A percentile compares a stretch with the other conserved stretches of the same genome.
Conservation (phyloP, 441 rosid species). For the Pelargonium cotyledonis region DNA sequence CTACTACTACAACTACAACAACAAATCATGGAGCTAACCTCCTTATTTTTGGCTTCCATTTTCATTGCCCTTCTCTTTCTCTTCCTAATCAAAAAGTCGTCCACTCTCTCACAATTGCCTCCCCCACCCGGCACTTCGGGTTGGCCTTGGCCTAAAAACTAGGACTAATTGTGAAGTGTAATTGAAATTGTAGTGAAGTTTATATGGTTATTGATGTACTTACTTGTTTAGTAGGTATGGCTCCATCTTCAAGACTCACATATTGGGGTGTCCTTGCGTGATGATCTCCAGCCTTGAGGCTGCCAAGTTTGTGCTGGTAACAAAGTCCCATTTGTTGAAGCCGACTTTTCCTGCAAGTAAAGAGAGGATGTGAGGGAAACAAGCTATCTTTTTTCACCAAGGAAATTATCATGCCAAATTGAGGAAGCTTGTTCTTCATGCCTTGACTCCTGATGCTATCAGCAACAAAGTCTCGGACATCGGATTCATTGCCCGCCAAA, state of each 20-base stretch:
- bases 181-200: not conserved
- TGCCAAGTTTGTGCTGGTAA: conserved; percentile 77
- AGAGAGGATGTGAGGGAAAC: conserved; percentile 89
- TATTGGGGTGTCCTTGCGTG: conserved; percentile 89
- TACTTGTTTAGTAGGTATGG: conserved; percentile 44
- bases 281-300: conserved; percentile 95
- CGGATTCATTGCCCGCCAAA: conserved; percentile 47
- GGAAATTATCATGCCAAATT: conserved; percentile 76
- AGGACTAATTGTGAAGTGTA: not conserved
- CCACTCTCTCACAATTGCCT: conserved; percentile 33
- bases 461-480: conserved; percentile 45
- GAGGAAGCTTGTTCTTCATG: conserved; percentile 85
- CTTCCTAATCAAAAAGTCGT: conserved; percentile 22
- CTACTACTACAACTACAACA: not conserved
- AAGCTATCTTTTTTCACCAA: conserved; percentile 90
- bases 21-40: conserved; percentile 35
- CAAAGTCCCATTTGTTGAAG: conserved; percentile 75
- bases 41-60: conserved; percentile 26
- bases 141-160: conserved; percentile 71
- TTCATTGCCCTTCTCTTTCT: conserved; percentile 31
- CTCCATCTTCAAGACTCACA: conserved; percentile 80
- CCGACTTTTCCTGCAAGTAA: conserved; percentile 95
- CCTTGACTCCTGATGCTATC: conserved; percentile 71
- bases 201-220: not conserved
- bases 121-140: conserved; percentile 94